Evolutionary conservation across 192 early-diverging fungal genomes (phyloP).

Genomic region (Coemansia javaensis): DNA sequence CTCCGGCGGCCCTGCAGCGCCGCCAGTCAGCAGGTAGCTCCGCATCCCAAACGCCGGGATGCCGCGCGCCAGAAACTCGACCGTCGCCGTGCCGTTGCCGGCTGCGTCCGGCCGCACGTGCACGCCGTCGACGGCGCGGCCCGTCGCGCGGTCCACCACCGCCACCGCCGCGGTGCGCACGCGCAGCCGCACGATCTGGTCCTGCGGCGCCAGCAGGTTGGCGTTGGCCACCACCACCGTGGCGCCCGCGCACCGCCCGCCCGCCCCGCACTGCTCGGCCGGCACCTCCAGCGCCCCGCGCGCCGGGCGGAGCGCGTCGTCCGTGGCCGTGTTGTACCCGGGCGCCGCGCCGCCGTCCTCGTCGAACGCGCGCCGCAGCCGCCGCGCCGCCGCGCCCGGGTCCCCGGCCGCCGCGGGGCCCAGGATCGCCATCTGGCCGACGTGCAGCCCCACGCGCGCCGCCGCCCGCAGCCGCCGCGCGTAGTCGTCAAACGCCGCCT

Average conservation of each 20-base stretch:
- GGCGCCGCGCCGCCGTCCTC: neutral
- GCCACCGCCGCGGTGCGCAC: conserved; percentile 8
- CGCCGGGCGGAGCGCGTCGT: neutral
- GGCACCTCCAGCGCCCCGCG: conserved; percentile 4
- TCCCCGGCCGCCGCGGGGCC: neutral
- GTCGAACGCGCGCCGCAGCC: neutral
- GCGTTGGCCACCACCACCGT: conserved; percentile 28
- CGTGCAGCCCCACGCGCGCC: conserved; percentile 8
- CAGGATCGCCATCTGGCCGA: conserved; percentile 4
- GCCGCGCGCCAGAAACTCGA: conserved; percentile 28
- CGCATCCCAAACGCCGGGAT: conserved; percentile 23
- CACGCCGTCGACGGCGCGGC: neutral
- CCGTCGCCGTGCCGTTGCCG: conserved; percentile 1
- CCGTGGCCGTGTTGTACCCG: conserved; percentile 14
- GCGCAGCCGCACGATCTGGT: conserved; percentile 28
- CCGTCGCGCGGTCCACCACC: conserved; percentile 11
- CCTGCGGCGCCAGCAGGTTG: conserved; percentile 11
- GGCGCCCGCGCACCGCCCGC: conserved; percentile 1
- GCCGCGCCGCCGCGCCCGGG: neutral
- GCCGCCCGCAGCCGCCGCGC: conserved; percentile 18
- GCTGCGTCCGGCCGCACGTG: neutral
- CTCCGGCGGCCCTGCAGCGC: too few relatives aligned
- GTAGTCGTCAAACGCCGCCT: conserved; percentile 20
- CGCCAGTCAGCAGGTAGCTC: conserved; percentile 11
- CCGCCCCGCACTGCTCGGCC: neutral